Base-by-base conservation (phyloP, 495 filamentous ascomycete species). In the Aspergillus panamensis region DNA sequence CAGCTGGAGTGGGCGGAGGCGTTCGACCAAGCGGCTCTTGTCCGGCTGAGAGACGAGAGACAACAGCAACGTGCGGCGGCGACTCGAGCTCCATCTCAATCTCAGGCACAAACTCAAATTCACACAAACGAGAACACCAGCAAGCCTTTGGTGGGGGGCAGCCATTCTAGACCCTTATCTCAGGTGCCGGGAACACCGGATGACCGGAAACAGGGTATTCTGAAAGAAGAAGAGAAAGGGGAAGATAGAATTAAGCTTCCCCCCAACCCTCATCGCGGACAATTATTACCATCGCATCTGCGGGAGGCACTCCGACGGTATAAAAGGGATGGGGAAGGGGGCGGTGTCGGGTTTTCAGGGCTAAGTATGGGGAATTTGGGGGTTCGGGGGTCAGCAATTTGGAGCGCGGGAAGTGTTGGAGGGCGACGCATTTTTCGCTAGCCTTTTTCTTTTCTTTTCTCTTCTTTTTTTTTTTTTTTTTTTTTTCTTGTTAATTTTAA, bases 201-300 rank as follows among this genome's bases (percentile, higher is more conserved):
- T 45, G n/a, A 9, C 1, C 14, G 16, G n/a, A 45, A 45, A 21
- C 16, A 12, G n/a, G 17, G 7, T 25, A 5, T 2, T 25, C 25
- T 25, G 25, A 8, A 9, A 17, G n/a, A 16, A 20, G n/a, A n/a
- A 73, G 78, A 60, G 13, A 48, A 47, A 71, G 78, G 59, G 13
- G 53, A 47, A 71, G 78, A 60, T 21, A 16, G 57, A 47, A 69
- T 74, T 59, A 69, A 69, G 33, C 65, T 64, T 2, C 72, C 74
- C 16, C 69, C 75, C 3, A 78, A 79, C 44, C 77, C 74, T 0
- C 75, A 83, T 61, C 80, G 84, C 14, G 90, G 87, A 0, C 90
- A 91, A 13, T 68, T 96, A 43, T 80, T 89, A 25, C 91, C 92
- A 0, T 85, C 91, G 54, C 91, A 96, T 75, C 72, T 96, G 35